Base-by-base conservation (phyloP, 768 basidiomycete genomes). In the Trametes meyenii region DNA sequence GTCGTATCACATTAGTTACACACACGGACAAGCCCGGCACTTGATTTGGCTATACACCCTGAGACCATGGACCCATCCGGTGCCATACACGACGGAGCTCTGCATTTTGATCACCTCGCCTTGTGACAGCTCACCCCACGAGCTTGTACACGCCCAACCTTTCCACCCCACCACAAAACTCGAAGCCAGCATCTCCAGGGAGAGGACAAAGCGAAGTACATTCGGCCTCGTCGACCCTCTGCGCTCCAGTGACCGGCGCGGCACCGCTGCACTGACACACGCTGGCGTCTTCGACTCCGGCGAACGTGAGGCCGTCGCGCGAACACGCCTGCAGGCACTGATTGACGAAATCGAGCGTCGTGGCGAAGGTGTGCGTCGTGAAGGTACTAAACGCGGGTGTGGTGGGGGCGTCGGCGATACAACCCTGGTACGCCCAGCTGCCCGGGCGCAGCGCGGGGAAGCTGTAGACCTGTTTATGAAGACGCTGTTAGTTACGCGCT, bases 201-300 rank as follows among this genome's bases (percentile, higher is more conserved):
- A 63, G 62, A 5, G 62, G 62, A 24, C 62, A 63, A 19, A 59
- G 57, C 52, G 62, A 59, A 46, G 42, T 57, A 33, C 62, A 63
- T 23, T 58, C 52, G 39, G 52, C 36, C 40, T 63, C 62, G 33
- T 19, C 35, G 4, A 35, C 58, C 46, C 23, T 43, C 46, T 42
- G 49, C 55, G 61, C 54, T 16, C 21, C 56, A 0, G 48, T 33
- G 10, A 19, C 46, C 2, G 56, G 56, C 2, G 38, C 56, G 39
- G 48, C 35, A n/a, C 29, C n/a, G 53, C 63, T 45, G 66, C 66
- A 54, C 57, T 61, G 56, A 42, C 62, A 52, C 39, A 23, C 14
- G 57, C 24, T 21, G 40, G 50, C 56, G 60, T 60, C 23, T 29
- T 55, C 48, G 24, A 63, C 45, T 7, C 53, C 55, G 29, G 64